Percentiles rank a stretch among this genome's conserved stretches.
Conservation (phyloP, 805 yeast species). For the Metschnikowia borealis region DNA sequence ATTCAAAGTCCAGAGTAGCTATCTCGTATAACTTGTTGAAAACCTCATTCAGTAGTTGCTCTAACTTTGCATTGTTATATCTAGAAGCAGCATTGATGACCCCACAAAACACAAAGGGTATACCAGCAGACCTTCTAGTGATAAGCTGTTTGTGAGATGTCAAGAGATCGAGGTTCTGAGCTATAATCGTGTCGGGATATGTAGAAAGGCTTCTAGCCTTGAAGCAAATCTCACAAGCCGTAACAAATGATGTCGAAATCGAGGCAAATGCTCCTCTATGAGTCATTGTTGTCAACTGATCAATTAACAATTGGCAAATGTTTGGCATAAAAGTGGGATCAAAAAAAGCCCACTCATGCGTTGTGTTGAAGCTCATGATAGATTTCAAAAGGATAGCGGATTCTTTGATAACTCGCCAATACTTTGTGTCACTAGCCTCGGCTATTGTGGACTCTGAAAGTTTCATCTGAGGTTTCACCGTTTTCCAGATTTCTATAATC, state of each 20-base stretch:
- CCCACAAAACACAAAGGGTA: slow-evolving; percentile 77
- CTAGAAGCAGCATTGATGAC: slow-evolving; percentile 48
- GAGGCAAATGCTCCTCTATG: slow-evolving; percentile 94
- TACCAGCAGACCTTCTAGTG: slow-evolving; percentile 88
- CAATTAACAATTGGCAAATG: slow-evolving; percentile 54
- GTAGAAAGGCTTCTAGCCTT: slow-evolving; percentile 6
- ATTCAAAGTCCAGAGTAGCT: slow-evolving; percentile 48
- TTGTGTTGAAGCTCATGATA: slow-evolving; percentile 29
- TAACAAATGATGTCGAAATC: slow-evolving; percentile 73
- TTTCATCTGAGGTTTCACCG: slow-evolving; percentile 13
- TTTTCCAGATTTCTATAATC: background rate
- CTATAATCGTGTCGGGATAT: background rate
- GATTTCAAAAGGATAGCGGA: slow-evolving; percentile 52
- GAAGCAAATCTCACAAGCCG: slow-evolving; percentile 58
- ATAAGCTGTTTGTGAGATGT: slow-evolving; percentile 61
- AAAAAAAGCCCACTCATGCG: slow-evolving; percentile 14
- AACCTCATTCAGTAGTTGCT: slow-evolving; percentile 42
- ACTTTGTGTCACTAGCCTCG: slow-evolving; percentile 15
- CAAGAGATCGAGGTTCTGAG: slow-evolving; percentile 21
- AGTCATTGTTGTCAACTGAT: slow-evolving; percentile 67
- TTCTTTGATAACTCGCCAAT: slow-evolving; percentile 41
- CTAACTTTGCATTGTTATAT: slow-evolving; percentile 23
- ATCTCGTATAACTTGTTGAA: slow-evolving; percentile 50
- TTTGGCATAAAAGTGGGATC: slow-evolving; percentile 23
- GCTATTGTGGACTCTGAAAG: slow-evolving; percentile 29